Percentiles rank a stretch among this genome's conserved stretches.
Conservation (phyloP, 2,329 filamentous ascomycete genomes). For the Aspergillus sp. region DNA sequence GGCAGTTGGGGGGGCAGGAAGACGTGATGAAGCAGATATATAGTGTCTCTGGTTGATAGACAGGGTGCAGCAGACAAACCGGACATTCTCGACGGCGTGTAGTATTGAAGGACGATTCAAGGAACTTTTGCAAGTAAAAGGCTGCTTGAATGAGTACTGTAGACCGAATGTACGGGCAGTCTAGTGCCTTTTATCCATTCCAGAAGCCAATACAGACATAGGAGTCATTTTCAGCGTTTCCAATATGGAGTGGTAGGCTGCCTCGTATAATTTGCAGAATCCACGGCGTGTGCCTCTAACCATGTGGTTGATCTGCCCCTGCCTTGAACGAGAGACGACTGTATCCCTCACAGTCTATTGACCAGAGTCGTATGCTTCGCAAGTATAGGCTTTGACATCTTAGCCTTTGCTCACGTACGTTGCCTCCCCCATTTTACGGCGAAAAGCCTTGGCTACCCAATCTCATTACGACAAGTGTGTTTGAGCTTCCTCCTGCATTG, state of each 20-base stretch:
- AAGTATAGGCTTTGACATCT: neutral
- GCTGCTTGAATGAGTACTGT: neutral
- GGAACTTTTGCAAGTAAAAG: neutral
- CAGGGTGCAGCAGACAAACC: neutral
- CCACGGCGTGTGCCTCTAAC: neutral
- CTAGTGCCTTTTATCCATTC: conserved; percentile 5
- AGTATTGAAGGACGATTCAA: conserved; percentile 3
- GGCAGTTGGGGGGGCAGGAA: conserved; percentile 54
- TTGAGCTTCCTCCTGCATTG: neutral
- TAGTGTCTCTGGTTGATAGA: neutral
- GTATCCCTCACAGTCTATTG: neutral
- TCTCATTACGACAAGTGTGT: neutral
- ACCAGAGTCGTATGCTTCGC: conserved; percentile 6
- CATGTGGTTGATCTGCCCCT: neutral
- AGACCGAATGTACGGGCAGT: neutral
- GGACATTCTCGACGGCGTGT: neutral
- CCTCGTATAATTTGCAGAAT: conserved; percentile 2
- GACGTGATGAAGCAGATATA: conserved; percentile 50
- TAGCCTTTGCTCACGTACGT: neutral
- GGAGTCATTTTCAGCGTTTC: conserved; percentile 3
- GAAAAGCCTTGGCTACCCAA: conserved; percentile 3
- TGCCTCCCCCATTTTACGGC: neutral
- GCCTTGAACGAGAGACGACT: conserved; percentile 3
- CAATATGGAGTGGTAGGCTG: neutral
- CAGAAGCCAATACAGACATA: neutral